These are phyloP conservation scores for Porogramme epimiltina DNA, from an alignment of 1,284 basidiomycete species.

Conservation along the genomic window DNA sequence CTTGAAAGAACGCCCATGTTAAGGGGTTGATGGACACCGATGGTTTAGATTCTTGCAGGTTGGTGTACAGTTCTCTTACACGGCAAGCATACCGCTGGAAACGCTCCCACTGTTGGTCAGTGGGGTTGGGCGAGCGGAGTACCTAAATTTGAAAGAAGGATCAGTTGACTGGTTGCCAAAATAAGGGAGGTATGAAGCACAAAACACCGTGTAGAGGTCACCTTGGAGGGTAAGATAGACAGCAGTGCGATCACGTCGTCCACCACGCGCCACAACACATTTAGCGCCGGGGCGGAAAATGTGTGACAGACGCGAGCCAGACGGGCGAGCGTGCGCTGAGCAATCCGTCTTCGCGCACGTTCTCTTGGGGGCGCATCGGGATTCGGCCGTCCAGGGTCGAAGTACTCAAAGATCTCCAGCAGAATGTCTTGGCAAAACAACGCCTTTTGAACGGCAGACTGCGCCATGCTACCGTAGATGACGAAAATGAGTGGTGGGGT, in stretches of 20 bases:
- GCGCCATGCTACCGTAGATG: too few relatives aligned
- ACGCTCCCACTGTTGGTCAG: background rate
- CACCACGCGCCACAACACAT: slow-evolving; percentile 1
- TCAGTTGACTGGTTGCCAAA: background rate
- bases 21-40: too few relatives aligned
- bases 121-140: background rate
- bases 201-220: too few relatives aligned
- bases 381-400: background rate
- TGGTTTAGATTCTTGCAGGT: background rate
- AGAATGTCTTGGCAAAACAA: slow-evolving; percentile 1
- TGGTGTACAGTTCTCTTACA: background rate
- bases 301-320: background rate
- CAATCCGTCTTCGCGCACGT: background rate
- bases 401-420: background rate
- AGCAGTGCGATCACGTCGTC: background rate
- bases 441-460: background rate
- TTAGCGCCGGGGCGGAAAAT: background rate
- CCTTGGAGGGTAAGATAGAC: background rate
- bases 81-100: background rate
- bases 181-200: too few relatives aligned
- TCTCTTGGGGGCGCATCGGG: background rate
- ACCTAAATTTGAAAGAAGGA: background rate
- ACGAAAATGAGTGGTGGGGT: too few relatives aligned
- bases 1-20: too few relatives aligned
- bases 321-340: background rate